Evolutionary conservation across 1,139 yeast genomes (phyloP).

Genomic region (Lodderomyces jiufengensis): DNA sequence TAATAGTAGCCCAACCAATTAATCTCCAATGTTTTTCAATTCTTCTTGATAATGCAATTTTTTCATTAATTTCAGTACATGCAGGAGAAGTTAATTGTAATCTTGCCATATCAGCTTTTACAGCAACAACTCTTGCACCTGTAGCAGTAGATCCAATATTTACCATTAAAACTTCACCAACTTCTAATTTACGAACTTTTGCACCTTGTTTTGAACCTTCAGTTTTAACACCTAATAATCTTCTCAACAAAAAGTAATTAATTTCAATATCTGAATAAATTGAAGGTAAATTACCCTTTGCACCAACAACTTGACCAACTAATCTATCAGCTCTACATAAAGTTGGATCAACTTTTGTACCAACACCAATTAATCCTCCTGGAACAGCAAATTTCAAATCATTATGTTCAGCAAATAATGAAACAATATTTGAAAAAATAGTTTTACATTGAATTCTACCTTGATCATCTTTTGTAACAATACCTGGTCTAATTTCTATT

Average conservation of each 20-base stretch:
- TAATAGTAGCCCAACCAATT: slow-evolving; percentile 99
- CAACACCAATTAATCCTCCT: slow-evolving; percentile 99
- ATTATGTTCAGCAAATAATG: slow-evolving; percentile 95
- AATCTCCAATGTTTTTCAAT: slow-evolving; percentile 99
- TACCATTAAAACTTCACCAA: slow-evolving; percentile 96
- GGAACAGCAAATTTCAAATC: slow-evolving; percentile 99
- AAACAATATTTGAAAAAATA: slow-evolving; percentile 87
- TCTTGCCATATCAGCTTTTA: slow-evolving; percentile 99
- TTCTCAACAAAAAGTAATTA: slow-evolving; percentile 92
- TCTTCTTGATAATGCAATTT: slow-evolving; percentile 98
- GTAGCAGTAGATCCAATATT: slow-evolving; percentile 99
- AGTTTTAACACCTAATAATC: slow-evolving; percentile 97
- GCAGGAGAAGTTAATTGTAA: slow-evolving; percentile 96
- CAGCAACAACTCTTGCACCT: slow-evolving; percentile 98
- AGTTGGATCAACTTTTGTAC: slow-evolving; percentile 98
- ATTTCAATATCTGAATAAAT: slow-evolving; percentile 97
- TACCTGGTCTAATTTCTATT: slow-evolving; percentile 98
- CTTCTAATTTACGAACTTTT: slow-evolving; percentile 89
- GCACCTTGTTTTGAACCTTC: slow-evolving; percentile 95
- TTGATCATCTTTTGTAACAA: slow-evolving; percentile 90
- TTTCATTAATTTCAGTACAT: slow-evolving; percentile 96
- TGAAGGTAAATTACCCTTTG: slow-evolving; percentile 92
- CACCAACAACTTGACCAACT: slow-evolving; percentile 99
- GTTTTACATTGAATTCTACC: slow-evolving; percentile 96
- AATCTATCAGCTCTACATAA: slow-evolving; percentile 98